Evolutionary conservation across 805 yeast genomes (phyloP).

Genomic region (Suhomyces vadensis): DNA sequence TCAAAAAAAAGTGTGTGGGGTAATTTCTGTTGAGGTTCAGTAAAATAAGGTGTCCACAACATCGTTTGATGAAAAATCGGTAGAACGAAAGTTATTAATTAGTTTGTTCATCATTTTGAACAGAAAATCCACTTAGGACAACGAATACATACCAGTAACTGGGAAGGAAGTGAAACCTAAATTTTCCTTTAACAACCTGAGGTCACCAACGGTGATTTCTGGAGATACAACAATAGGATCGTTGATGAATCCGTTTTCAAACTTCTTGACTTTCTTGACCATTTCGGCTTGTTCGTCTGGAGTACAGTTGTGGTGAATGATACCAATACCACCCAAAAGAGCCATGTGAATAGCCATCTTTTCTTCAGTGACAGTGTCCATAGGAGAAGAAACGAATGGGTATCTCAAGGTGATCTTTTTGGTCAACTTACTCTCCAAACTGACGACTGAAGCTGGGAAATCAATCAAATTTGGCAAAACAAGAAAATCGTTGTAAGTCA

Average conservation of each 20-base stretch:
- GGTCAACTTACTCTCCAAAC: slow-evolving; percentile 83
- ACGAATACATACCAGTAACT: slow-evolving; percentile 90
- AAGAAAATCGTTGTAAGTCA: slow-evolving; percentile 95
- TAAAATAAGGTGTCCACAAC: slow-evolving; percentile 72
- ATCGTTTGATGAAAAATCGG: slow-evolving; percentile 94
- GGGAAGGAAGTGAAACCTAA: slow-evolving; percentile 98
- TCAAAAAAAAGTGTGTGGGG: neutral
- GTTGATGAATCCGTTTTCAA: slow-evolving; percentile 95
- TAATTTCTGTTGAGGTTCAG: slow-evolving; percentile 8
- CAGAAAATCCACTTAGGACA: neutral
- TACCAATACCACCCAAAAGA: slow-evolving; percentile 97
- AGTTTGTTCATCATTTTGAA: slow-evolving; percentile 53
- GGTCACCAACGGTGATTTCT: slow-evolving; percentile 73
- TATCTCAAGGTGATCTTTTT: slow-evolving; percentile 88
- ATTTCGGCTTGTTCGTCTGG: slow-evolving; percentile 97
- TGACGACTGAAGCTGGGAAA: slow-evolving; percentile 78
- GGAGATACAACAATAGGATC: slow-evolving; percentile 90
- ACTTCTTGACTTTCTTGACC: slow-evolving; percentile 96
- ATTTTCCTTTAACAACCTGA: slow-evolving; percentile 63
- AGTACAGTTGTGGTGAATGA: slow-evolving; percentile 95
- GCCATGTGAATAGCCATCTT: slow-evolving; percentile 99
- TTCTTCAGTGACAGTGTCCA: slow-evolving; percentile 98
- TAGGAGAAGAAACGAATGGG: slow-evolving; percentile 97
- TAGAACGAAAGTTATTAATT: slow-evolving; percentile 97
- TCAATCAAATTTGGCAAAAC: slow-evolving; percentile 92